Base-by-base conservation (phyloP, 495 filamentous ascomycete species). In the Amorphotheca resinae region DNA sequence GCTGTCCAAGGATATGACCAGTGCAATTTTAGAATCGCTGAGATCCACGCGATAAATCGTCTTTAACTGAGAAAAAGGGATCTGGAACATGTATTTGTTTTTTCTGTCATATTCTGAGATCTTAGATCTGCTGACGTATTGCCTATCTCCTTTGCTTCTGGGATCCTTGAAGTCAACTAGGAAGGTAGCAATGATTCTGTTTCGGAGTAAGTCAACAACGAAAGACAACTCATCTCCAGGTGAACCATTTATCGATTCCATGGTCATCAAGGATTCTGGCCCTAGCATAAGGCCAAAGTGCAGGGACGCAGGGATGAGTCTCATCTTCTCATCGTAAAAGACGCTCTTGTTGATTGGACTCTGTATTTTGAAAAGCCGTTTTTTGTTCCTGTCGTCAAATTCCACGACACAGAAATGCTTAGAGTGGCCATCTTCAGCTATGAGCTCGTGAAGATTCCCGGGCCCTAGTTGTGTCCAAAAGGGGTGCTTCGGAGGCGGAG, bases 21-120 rank as follows among this genome's bases (percentile, higher is more conserved):
- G 54, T 0, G 54, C 52, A 23, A 67, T 60, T 0, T 57, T 52
- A 0, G 48, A 30, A 2, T 57, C 36, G 12, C 65, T 54, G 0
- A 51, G 34, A 15, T 62, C 53, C 0, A 67, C 52, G 37, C 71
- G 64, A 45, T 75, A 61, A 1, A 93, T 62, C 2, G 60, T 60
- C 20, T 70, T 60, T 25, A 91, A 51, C 33, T 82, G 75, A 17
- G 62, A 49, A 45, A 95, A 79, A 11, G 72, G 74, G 2, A 95
- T 68, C 2, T 64, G 68, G 25, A 86, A 61, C 48, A 61, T 64
- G 40, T 63, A 67, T 35, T 52, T 44, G 7, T 55, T 51, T 11
- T 47, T 36, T 3, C 52, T 28, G 35, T 64, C 51, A 35, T 41
- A 44, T 30, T 53, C 15, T 5, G 54, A 42, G 30, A 56, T 15